A percentile compares a stretch with the other conserved stretches of the same genome.
phyloP scores from a whole-genome alignment of 2,329 filamentous ascomycete species.

The Coccinonectria pachysandricola region DNA sequence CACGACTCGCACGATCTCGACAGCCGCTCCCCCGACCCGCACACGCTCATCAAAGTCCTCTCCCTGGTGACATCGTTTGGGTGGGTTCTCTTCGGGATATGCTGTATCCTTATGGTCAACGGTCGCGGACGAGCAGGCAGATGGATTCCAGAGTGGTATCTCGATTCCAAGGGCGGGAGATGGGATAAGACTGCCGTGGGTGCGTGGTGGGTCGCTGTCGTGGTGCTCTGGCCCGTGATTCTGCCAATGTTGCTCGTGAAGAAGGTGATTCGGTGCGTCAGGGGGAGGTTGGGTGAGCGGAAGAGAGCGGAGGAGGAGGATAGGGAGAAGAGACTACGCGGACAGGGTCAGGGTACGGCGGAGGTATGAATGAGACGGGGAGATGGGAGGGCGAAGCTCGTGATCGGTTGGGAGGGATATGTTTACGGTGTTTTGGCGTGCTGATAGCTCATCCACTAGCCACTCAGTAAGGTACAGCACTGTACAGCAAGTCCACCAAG shows the following conservation, averaged over 20 bases:
- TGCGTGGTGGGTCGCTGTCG: slow-evolving; percentile 20
- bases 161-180: slow-evolving; percentile 14
- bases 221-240: slow-evolving; percentile 44
- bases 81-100: slow-evolving; percentile 22
- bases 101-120: slow-evolving; percentile 23
- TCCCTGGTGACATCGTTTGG: slow-evolving; percentile 17
- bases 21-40: slow-evolving; percentile 2
- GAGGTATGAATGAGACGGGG: not conserved
- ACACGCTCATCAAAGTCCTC: slow-evolving; percentile 13
- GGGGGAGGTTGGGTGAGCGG: slow-evolving; percentile 21
- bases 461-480: too few species aligned
- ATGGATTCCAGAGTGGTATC: slow-evolving; percentile 26
- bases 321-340: slow-evolving; percentile 30
- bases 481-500: too few species aligned
- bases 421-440: too few species aligned
- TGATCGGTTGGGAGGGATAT: too few species aligned
- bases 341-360: not conserved
- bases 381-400: not conserved
- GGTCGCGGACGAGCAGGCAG: slow-evolving; percentile 17
- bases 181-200: slow-evolving; percentile 14
- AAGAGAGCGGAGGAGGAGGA: slow-evolving; percentile 38
- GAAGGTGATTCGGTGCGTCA: too few species aligned
- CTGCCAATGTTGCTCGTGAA: slow-evolving; percentile 58
- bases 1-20: slow-evolving; percentile 5
- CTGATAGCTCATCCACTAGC: too few species aligned